These are phyloP conservation scores for Vanderwaltozyma polyspora DNA, from an alignment of 805 yeast species.

Conservation along the genomic window DNA sequence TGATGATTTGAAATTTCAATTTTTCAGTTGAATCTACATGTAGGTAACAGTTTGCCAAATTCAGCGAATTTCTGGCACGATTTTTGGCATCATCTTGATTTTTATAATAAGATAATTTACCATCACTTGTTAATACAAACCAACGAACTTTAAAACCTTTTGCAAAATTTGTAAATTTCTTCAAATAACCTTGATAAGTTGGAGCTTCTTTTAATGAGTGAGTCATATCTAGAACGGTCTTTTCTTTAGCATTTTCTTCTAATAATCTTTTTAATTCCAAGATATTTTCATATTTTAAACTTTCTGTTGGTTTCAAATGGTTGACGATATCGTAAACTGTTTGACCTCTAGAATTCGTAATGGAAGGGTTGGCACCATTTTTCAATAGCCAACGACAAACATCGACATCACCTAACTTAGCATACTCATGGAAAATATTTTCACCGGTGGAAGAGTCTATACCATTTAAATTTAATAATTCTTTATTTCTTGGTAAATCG, in stretches of 20 bases:
- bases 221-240: conserved; percentile 44
- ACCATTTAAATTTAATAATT: conserved; percentile 81
- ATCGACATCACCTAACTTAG: conserved; percentile 57
- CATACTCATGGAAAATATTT: conserved; percentile 82
- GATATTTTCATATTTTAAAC: conserved; percentile 11
- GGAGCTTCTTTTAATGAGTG: conserved; percentile 45
- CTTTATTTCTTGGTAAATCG: conserved; percentile 62
- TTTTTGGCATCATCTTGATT: conserved; percentile 79
- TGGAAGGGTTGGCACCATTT: conserved; percentile 93
- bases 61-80: conserved; percentile 81
- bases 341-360: conserved; percentile 68
- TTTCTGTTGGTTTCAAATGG: conserved; percentile 40
- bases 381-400: conserved; percentile 82
- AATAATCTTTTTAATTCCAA: conserved; percentile 46
- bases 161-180: conserved; percentile 96
- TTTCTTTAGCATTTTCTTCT: conserved; percentile 65
- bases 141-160: conserved; percentile 91
- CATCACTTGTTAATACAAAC: conserved; percentile 75
- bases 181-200: conserved; percentile 77
- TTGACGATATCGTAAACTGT: conserved; percentile 66
- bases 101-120: conserved; percentile 78
- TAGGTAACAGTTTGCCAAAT: conserved; percentile 67
- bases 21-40: conserved; percentile 88
- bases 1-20: conserved; percentile 77
- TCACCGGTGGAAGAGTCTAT: conserved; percentile 87